Conservation (phyloP, 306 rosid genomes). For the Vigna radiata region DNA sequence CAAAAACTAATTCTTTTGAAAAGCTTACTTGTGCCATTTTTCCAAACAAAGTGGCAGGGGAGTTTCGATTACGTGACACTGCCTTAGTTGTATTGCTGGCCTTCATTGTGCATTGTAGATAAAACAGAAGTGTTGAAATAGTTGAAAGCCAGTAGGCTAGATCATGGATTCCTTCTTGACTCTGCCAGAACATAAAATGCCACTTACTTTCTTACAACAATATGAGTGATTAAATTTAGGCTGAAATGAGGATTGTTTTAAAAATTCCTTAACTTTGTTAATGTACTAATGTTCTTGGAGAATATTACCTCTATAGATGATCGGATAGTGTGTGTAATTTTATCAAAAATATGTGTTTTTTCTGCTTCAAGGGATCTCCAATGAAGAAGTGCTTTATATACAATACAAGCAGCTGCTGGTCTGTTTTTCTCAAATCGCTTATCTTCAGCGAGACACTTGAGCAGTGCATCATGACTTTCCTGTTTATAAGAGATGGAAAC, state of each 20-base stretch:
- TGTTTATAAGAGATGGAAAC: slow-evolving; percentile 49
- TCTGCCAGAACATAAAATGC: slow-evolving; percentile 52
- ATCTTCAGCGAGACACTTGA: slow-evolving; percentile 80
- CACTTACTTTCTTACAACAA: slow-evolving; percentile 28
- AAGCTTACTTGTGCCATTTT: slow-evolving; percentile 84
- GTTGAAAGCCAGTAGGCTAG: slow-evolving; percentile 92
- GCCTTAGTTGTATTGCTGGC: slow-evolving; percentile 69
- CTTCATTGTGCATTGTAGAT: slow-evolving; percentile 83
- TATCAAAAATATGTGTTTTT: slow-evolving; percentile 81
- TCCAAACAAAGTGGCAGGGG: slow-evolving; percentile 80
- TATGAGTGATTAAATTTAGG: slow-evolving; percentile 7
- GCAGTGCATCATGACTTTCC: slow-evolving; percentile 83
- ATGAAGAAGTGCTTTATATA: slow-evolving; percentile 82
- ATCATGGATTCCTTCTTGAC: slow-evolving; percentile 66
- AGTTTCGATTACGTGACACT: slow-evolving; percentile 69
- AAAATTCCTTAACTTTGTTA: slow-evolving; percentile 15
- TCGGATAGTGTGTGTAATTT: slow-evolving; percentile 69
- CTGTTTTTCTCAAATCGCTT: slow-evolving; percentile 73
- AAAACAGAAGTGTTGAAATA: slow-evolving; percentile 80
- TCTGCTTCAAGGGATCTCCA: slow-evolving; percentile 94
- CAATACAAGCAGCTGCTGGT: slow-evolving; percentile 76
- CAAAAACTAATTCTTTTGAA: slow-evolving; percentile 34
- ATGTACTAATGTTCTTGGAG: slow-evolving; percentile 14
- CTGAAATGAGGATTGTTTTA: slow-evolving; percentile 3
- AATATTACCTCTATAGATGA: slow-evolving; percentile 69